These are phyloP conservation scores for Penicillium cosmopolitanum DNA, from an alignment of 495 filamentous ascomycete genomes.

Conservation along the genomic window DNA sequence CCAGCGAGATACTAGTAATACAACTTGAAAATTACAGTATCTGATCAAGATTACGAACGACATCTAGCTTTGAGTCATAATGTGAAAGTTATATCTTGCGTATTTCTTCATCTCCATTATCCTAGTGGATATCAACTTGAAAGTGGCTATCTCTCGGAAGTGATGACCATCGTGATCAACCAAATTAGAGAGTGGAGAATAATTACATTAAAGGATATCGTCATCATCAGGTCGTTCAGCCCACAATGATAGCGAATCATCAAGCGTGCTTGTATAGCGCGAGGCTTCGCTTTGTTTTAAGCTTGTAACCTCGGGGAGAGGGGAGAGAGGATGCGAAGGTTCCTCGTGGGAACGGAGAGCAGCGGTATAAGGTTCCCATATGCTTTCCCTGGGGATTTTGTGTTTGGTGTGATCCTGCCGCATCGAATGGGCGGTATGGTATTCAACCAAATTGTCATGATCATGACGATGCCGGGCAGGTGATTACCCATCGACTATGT, in stretches of 20 bases:
- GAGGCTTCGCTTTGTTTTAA: background rate
- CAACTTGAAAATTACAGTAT: too few species aligned
- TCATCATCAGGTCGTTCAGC: conserved; percentile 22
- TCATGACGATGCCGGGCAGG: too few species aligned
- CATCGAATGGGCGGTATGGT: background rate
- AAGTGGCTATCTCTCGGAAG: background rate
- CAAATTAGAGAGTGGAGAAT: background rate
- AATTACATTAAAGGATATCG: conserved; percentile 11
- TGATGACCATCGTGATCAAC: background rate
- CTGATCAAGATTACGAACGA: too few species aligned
- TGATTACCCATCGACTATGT: background rate
- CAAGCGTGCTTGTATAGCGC: background rate
- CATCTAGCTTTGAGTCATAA: too few species aligned
- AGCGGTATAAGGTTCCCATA: background rate
- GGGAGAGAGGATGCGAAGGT: background rate
- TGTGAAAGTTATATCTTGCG: too few species aligned
- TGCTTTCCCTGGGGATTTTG: background rate
- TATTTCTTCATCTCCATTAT: too few species aligned
- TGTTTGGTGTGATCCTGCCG: background rate
- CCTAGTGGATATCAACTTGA: too few species aligned
- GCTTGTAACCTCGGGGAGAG: background rate
- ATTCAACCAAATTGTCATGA: too few species aligned
- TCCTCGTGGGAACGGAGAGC: background rate
- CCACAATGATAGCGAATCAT: background rate
- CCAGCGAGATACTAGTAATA: too few species aligned